These are phyloP conservation scores for Puya raimondii DNA, from an alignment of 176 grass and related monocot genomes.

Conservation along the genomic window DNA sequence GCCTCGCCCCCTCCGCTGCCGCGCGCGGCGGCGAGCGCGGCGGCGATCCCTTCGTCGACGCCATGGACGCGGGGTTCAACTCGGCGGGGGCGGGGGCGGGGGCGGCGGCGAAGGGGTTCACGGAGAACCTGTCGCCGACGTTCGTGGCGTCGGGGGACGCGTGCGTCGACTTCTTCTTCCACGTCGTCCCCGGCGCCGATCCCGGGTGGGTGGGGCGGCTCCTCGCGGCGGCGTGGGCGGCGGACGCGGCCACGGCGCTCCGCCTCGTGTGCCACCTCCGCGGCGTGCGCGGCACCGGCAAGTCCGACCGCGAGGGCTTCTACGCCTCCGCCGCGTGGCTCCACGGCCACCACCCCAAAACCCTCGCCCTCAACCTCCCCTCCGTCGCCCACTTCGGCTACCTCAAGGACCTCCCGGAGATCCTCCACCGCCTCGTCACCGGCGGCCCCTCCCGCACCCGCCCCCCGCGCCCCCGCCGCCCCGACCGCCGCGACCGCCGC, in stretches of 20 bases:
- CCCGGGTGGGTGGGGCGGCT: slow-evolving; percentile 16
- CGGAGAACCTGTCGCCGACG: slow-evolving; percentile 54
- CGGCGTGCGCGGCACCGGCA: slow-evolving; percentile 59
- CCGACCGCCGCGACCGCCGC: slow-evolving; percentile 11
- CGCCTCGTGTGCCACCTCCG: slow-evolving; percentile 62
- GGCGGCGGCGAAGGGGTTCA: slow-evolving; percentile 24
- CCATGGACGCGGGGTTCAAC: slow-evolving; percentile 19
- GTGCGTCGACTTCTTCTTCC: slow-evolving; percentile 92
- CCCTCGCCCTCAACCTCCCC: slow-evolving; percentile 55
- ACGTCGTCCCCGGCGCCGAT: slow-evolving; percentile 43
- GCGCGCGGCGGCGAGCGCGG: background rate
- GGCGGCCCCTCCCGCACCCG: slow-evolving; percentile 29
- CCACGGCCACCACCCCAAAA: slow-evolving; percentile 48
- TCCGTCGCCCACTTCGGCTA: slow-evolving; percentile 52
- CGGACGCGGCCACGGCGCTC: slow-evolving; percentile 36
- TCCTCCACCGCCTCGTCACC: slow-evolving; percentile 62
- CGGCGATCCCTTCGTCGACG: slow-evolving; percentile 5
- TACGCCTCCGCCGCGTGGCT: slow-evolving; percentile 77
- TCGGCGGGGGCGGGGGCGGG: background rate
- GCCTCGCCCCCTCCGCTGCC: background rate
- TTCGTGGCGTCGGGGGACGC: slow-evolving; percentile 56
- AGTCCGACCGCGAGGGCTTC: slow-evolving; percentile 81
- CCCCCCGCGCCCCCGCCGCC: slow-evolving; percentile 10
- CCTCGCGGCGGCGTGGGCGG: slow-evolving; percentile 42
- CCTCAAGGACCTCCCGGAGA: slow-evolving; percentile 91